These are phyloP conservation scores for Darksidea phi DNA, from an alignment of 495 filamentous ascomycete genomes.

Conservation along the genomic window DNA sequence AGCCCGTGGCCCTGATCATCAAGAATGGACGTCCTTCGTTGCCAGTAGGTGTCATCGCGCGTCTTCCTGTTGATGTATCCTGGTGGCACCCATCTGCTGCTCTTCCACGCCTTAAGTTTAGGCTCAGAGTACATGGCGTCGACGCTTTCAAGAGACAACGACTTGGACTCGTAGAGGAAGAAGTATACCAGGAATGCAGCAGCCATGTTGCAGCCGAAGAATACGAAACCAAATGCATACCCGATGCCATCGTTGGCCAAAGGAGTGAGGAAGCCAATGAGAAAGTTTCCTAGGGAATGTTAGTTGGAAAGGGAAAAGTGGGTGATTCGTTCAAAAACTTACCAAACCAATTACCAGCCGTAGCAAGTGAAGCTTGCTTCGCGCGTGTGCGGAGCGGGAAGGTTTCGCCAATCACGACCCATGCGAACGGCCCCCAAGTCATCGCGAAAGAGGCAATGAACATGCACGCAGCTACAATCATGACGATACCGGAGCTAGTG, in stretches of 20 bases:
- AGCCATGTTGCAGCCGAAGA: conserved; percentile 55
- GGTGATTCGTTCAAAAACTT: conserved; percentile 46
- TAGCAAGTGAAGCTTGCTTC: conserved; percentile 72
- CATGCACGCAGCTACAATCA: conserved; percentile 44
- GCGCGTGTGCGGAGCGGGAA: conserved; percentile 79
- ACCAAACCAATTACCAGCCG: conserved; percentile 84
- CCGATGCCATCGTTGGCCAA: conserved; percentile 56
- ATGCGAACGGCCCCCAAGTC: conserved; percentile 56
- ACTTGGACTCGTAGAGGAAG: conserved; percentile 82
- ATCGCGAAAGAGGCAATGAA: conserved; percentile 55
- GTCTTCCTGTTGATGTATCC: conserved; percentile 13
- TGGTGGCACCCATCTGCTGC: conserved; percentile 63
- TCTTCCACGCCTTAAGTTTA: conserved; percentile 56
- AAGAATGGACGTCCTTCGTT: too few species aligned
- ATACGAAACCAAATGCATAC: conserved; percentile 70
- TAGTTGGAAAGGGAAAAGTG: not conserved
- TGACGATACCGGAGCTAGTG: conserved; percentile 16
- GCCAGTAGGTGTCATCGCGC: not conserved
- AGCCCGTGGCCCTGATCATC: too few species aligned
- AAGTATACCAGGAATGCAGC: conserved; percentile 66
- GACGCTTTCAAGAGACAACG: conserved; percentile 82
- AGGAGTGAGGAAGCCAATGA: not conserved
- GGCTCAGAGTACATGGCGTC: conserved; percentile 84
- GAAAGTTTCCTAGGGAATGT: too few species aligned
- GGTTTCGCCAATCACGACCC: conserved; percentile 84